Base-by-base conservation (phyloP, 768 basidiomycete species). In the Amanita rimosa region DNA sequence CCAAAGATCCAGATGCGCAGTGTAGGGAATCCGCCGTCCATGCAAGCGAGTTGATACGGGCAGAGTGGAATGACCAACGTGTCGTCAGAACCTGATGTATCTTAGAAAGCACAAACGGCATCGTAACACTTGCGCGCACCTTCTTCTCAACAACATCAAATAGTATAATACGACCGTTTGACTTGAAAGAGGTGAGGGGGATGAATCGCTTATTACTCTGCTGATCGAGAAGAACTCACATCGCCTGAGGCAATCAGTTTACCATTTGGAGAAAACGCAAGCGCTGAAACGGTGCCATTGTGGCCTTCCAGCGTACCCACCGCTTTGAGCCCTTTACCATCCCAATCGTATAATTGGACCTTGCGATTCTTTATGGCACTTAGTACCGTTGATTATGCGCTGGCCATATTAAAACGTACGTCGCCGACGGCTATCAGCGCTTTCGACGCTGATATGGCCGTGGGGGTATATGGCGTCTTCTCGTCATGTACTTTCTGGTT, bases 1-100 rank as follows among this genome's bases (percentile, higher is more conserved):
- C 95, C n/a, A 95, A 73, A 16, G 91, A 89, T 9, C 85, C 92
- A 3, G 91, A 92, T 9, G 82, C 93, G 53, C 86, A 76, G 58
- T 93, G 81, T 52, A 73, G 72, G 6, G 82, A 81, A 58, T 87
- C 81, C 5, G 76, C 55, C 6, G 85, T 80, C 81, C 86, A 93
- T 1, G 78, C 68, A 14, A 98, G 72, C 8, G 87, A 79, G 55
- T 83, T 76, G 52, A 97, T 76, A 24, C 89, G 81, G 0, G 80
- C 88, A 7, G 82, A 73, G 66, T 98, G 95, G 69, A 83, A 79
- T 6, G 85, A 76, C 95, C 95, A 97, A 49, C 81, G 79, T 3
- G 81, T 73, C 34, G 83, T 85, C 51, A 84, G 68, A 54, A 75
- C 55, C 85, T 87, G 57, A 36, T 27, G 27, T 8, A 4, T 17